phyloP scores from a whole-genome alignment of 2,329 filamentous ascomycete genomes.

The Phaeosphaeriaceae sp. region DNA sequence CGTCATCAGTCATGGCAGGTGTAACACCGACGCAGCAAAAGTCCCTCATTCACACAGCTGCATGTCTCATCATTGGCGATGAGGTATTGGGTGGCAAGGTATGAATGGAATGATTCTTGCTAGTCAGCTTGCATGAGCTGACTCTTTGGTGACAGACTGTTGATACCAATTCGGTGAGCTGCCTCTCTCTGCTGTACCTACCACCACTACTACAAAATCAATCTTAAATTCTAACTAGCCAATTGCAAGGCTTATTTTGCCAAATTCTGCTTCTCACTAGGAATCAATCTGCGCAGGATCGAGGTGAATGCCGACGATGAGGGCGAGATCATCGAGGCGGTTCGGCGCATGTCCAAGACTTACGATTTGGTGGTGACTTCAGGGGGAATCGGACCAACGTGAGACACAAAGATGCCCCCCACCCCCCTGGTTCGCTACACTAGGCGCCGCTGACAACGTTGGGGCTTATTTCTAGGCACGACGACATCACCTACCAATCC shows the following conservation, averaged over 20 bases:
- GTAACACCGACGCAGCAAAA: conserved; percentile 57
- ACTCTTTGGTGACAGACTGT: conserved; percentile 58
- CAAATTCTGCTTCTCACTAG: conserved; percentile 69
- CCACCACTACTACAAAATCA: neutral
- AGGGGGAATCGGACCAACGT: conserved; percentile 96
- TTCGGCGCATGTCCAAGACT: conserved; percentile 80
- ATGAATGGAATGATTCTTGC: conserved; percentile 9
- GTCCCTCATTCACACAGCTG: conserved; percentile 83
- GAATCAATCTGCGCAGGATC: conserved; percentile 77
- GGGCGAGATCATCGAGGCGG: conserved; percentile 85
- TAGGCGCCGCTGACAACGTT: conserved; percentile 21
- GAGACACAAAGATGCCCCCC: too few relatives aligned
- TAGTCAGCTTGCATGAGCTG: conserved; percentile 19
- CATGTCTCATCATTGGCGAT: conserved; percentile 94
- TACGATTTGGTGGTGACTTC: conserved; percentile 97
- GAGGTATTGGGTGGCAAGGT: conserved; percentile 96
- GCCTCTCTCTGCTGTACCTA: too few relatives aligned
- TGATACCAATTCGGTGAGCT: conserved; percentile 65
- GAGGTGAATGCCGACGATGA: conserved; percentile 96
- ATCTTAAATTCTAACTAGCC: neutral
- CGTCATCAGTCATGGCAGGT: conserved; percentile 56
- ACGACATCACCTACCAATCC: conserved; percentile 95
- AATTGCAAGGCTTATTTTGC: conserved; percentile 60
- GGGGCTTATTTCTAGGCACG: conserved; percentile 68
- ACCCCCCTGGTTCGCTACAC: conserved; percentile 10